A percentile compares a stretch with the other conserved stretches of the same genome.
Conservation (phyloP, 345 rosid species). For the Lepidium aucheri region DNA sequence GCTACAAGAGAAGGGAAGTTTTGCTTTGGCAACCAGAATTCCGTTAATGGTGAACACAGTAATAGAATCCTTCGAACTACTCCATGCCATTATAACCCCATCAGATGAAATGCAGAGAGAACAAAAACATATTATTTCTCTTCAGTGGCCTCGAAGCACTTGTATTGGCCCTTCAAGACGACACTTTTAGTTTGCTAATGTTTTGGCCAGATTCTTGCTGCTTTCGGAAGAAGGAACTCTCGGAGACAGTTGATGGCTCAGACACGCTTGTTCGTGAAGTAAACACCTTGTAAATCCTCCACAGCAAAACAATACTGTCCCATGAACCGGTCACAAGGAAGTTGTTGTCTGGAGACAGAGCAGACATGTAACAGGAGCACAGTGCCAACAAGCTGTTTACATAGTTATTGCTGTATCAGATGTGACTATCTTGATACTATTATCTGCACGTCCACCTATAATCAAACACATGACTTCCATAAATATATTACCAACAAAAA, state of each 20-base stretch:
- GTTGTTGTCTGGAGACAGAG: constrained; percentile 74
- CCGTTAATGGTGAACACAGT: constrained; percentile 79
- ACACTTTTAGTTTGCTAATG: constrained; percentile 50
- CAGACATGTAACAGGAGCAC: constrained; percentile 96
- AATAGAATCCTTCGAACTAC: constrained; percentile 43
- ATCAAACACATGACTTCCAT: background rate
- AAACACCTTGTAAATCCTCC: constrained; percentile 72
- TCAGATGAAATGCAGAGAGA: constrained; percentile 73
- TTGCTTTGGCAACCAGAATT: constrained; percentile 48
- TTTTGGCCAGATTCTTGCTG: constrained; percentile 38
- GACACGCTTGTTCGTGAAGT: constrained; percentile 44
- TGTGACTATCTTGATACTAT: constrained; percentile 76
- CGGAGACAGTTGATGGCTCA: constrained; percentile 42
- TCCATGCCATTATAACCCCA: constrained; percentile 84
- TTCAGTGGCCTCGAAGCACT: constrained; percentile 80
- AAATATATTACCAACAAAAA: constrained; percentile 1
- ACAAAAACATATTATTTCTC: constrained; percentile 69
- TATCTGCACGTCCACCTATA: constrained; percentile 92
- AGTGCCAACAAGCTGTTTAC: constrained; percentile 80
- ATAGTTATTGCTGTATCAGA: constrained; percentile 83
- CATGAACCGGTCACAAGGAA: constrained; percentile 88
- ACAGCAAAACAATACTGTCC: constrained; percentile 72
- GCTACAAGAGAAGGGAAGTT: constrained; percentile 53
- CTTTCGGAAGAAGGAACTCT: constrained; percentile 37
- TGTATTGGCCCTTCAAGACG: constrained; percentile 91